A percentile compares a stretch with the other conserved stretches of the same genome.
These are phyloP conservation scores for Glebionis coronaria DNA, from an alignment of 129 eudicot species.

Conservation along the genomic window DNA sequence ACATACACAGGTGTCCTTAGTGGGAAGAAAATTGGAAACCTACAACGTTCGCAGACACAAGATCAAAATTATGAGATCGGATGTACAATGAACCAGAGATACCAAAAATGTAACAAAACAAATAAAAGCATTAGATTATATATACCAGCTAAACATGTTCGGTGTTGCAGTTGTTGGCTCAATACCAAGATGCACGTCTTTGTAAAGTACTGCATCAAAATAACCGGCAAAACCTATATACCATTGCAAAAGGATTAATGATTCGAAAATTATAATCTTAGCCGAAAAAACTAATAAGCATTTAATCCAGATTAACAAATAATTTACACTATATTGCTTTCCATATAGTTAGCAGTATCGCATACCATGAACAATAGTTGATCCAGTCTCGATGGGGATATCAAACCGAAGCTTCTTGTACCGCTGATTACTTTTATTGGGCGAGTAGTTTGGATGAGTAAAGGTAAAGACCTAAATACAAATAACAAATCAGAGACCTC, in stretches of 20 bases:
- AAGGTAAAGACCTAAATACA: constrained; percentile 72
- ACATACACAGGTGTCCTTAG: constrained; percentile 74
- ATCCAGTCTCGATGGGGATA: constrained; percentile 76
- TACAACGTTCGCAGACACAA: constrained; percentile 18
- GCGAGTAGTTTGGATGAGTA: constrained; percentile 70
- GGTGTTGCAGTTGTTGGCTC: constrained; percentile 97
- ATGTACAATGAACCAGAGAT: not conserved
- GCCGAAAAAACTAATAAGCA: not conserved
- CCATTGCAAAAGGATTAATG: constrained; percentile 1
- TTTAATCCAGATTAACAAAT: not conserved
- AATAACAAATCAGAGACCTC: not conserved
- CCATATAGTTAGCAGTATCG: not conserved
- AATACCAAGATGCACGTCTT: constrained; percentile 95
- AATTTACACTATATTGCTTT: not conserved
- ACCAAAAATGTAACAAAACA: not conserved
- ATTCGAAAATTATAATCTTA: not conserved
- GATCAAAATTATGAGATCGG: constrained; percentile 3
- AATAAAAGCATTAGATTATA: not conserved
- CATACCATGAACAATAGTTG: constrained; percentile 88
- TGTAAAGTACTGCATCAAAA: constrained; percentile 90
- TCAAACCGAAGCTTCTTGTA: constrained; percentile 82
- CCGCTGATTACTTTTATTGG: constrained; percentile 65
- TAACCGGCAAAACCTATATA: constrained; percentile 92
- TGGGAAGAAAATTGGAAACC: constrained; percentile 96
- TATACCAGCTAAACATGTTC: constrained; percentile 97